Evolutionary conservation across 352 stramenopile species (phyloP).

Genomic region (Pythium utonaiense): DNA sequence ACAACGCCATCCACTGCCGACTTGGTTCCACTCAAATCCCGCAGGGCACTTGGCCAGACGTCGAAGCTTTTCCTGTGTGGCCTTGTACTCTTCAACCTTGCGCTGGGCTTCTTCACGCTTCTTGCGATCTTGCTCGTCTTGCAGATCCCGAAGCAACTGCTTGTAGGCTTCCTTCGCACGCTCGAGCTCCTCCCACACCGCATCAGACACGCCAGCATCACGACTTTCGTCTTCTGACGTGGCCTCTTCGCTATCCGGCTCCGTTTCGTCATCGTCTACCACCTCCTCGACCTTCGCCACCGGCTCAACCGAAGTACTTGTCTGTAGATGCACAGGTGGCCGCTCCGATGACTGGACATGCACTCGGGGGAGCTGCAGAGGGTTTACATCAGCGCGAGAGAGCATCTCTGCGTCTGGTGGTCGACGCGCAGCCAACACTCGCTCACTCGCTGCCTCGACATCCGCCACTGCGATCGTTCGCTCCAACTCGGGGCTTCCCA

Average conservation of each 20-base stretch:
- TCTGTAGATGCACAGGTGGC: neutral
- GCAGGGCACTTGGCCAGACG: constrained; percentile 56
- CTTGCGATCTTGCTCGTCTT: constrained; percentile 27
- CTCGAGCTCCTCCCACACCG: constrained; percentile 64
- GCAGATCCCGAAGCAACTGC: constrained; percentile 28
- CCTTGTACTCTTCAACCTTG: constrained; percentile 16
- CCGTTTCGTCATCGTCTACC: constrained; percentile 11
- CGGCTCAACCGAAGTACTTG: neutral
- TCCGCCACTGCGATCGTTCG: constrained; percentile 46
- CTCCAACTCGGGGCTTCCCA: constrained; percentile 35
- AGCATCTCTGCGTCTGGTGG: constrained; percentile 33
- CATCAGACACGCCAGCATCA: constrained; percentile 58
- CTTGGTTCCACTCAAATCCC: constrained; percentile 66
- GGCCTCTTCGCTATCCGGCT: constrained; percentile 21
- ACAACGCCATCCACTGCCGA: constrained; percentile 69
- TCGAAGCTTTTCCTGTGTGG: constrained; percentile 56
- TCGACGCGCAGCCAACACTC: constrained; percentile 36
- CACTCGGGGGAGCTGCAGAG: constrained; percentile 1
- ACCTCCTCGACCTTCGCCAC: neutral
- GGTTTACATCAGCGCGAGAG: constrained; percentile 13
- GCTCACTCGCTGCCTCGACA: constrained; percentile 31
- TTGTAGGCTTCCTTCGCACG: constrained; percentile 54
- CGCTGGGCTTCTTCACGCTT: constrained; percentile 30
- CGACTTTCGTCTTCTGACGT: constrained; percentile 17
- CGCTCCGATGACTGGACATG: constrained; percentile 1